Base-by-base conservation (phyloP, 306 rosid genomes). In the Geum urbanum region DNA sequence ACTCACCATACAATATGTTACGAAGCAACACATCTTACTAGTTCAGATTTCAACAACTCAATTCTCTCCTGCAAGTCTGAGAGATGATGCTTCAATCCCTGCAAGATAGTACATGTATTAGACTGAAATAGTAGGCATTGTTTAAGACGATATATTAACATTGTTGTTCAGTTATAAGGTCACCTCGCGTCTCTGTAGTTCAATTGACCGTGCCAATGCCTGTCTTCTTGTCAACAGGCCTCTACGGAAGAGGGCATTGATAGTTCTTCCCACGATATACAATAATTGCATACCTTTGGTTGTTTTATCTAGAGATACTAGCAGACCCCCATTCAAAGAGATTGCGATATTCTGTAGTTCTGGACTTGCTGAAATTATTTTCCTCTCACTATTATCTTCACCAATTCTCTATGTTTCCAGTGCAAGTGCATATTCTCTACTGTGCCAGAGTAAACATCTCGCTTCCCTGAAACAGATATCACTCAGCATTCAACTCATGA, bases 361-460 rank as follows among this genome's bases (percentile, higher is more conserved):
- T 84, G 86, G 71, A 88, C 90, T 82, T 86, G 98, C 67, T 84
- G 84, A 49, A 71, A 52, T 68, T 78, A 86, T 85, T 82, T 90
- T 57, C 96, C 90, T 73, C 77, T 92, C 43, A 85, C 92, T 32
- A 88, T 80, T 84, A 92, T 77, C 86, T 92, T 92, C 24, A 90
- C 96, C 85, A 92, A 73, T 82, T 92, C 98, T 1, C 96, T 85
- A 56, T 85, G 83, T 74, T 92, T 92, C 97, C 98, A 90, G 63
- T 92, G 98, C 49, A 92, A 88, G 82, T 92, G 98, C 96, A 92
- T 88, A 80, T 92, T 92, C 82, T 92, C 96, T 77, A 92, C 75
- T 71, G 92, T 90, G 73, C 98, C 98, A 75, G 86, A 81, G 79
- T 83, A 92, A 76, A 90, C 91, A 52, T 77, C 96, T 71, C 96